Evolutionary conservation across 768 basidiomycete genomes (phyloP), one percentile per base, ranked within the genome.

Genomic region (Trametes elegans): DNA sequence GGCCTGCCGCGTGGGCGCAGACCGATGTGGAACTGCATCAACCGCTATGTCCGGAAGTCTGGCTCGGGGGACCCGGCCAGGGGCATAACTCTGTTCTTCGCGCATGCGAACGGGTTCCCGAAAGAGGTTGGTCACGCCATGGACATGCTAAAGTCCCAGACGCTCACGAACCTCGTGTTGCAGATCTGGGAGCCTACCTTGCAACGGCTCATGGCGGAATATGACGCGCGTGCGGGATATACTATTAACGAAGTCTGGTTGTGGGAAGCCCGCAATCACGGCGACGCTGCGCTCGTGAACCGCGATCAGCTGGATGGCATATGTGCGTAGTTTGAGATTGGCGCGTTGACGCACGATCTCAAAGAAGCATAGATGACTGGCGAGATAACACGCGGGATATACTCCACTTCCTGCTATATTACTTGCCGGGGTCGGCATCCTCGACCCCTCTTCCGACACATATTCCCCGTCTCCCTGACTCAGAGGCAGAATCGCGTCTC

Each of bases 101-200:
- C 82, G 3, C 93, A 95, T 67, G 91, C 90, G 2, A 95, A 91
- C 68, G 93, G 94, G 1, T 87, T 95, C 62, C 82, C 81, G 42
- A 95, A 94, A 68, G 92, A 95, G 83, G 90, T 84, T 49, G 43
- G 36, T n/a, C n/a, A n/a, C n/a, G n/a, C n/a, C n/a, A n/a, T n/a
- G n/a, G n/a, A n/a, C n/a, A n/a, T 44, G 18, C 26, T n/a, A 3
- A 4, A 18, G 1, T 16, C 14, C 8, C 31, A 18, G 16, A 35
- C 21, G 19, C 27, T 40, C 27, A 24, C 31, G 11, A 23, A 5
- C 24, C 21, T 19, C 11, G n/a, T 6, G 3, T n/a, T 46, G 3
- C 62, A 95, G 91, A 88, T 80, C 8, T 96, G 88, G 85, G 90
- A 95, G 65, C 83, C 89, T 0, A 77, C 79, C 16, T 57, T 96